Conservation (phyloP, 2,329 filamentous ascomycete species). For the Aschersonia sp. region DNA sequence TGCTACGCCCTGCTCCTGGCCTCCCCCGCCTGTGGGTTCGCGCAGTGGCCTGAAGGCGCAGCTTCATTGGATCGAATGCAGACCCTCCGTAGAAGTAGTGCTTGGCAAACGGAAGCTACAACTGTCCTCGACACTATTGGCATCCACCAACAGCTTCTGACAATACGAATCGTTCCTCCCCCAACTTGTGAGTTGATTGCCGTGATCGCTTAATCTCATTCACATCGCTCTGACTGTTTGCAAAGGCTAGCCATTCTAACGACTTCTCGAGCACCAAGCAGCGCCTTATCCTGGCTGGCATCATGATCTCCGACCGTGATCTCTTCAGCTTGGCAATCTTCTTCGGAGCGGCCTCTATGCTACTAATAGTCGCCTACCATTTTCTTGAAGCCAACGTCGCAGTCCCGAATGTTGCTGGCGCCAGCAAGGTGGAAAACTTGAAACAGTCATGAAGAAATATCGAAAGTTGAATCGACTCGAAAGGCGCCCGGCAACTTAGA, state of each 20-base stretch:
- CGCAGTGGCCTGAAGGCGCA: background rate
- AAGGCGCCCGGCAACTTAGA: background rate
- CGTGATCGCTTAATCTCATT: background rate
- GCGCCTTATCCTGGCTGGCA: slow-evolving; percentile 14
- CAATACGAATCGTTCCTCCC: background rate
- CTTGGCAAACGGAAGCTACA: slow-evolving; percentile 5
- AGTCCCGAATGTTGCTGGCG: slow-evolving; percentile 4
- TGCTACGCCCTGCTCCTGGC: slow-evolving; percentile 5
- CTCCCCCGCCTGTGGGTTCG: background rate
- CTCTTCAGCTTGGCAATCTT: slow-evolving; percentile 89
- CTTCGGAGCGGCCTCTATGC: slow-evolving; percentile 77
- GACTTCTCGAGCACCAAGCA: no score
- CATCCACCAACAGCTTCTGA: background rate
- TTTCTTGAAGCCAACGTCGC: slow-evolving; percentile 83
- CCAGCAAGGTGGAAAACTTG: background rate
- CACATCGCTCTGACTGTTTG: no score
- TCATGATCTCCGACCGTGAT: slow-evolving; percentile 87
- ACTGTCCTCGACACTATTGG: slow-evolving; percentile 6
- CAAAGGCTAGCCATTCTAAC: no score
- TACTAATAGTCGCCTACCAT: slow-evolving; percentile 88
- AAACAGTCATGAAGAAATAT: slow-evolving; percentile 1
- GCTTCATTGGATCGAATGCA: background rate
- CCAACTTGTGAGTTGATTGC: background rate
- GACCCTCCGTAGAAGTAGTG: no score
- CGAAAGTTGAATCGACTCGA: background rate